These are phyloP conservation scores for Trapa incisa DNA, from an alignment of 345 rosid genomes.

Conservation along the genomic window DNA sequence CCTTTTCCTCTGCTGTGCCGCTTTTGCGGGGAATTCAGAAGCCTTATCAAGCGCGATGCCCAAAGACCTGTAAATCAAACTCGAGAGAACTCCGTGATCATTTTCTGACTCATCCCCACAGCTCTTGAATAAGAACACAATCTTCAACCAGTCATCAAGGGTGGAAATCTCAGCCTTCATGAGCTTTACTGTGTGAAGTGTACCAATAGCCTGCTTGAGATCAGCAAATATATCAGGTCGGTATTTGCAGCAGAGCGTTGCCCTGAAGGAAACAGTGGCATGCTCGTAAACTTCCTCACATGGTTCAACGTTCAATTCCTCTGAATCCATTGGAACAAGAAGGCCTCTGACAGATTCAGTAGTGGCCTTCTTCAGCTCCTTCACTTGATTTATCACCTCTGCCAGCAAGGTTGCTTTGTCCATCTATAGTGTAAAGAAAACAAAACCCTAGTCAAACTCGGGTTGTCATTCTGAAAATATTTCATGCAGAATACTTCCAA, in stretches of 20 bases:
- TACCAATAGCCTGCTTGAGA: conserved; percentile 32
- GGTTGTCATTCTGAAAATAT: not conserved
- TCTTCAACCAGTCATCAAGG: conserved; percentile 36
- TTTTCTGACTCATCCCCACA: conserved; percentile 12
- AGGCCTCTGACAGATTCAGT: conserved; percentile 30
- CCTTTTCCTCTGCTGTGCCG: conserved; percentile 28
- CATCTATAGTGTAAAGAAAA: conserved; percentile 21
- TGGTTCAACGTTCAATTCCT: conserved; percentile 41
- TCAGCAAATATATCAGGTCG: conserved; percentile 40
- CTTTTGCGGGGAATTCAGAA: conserved; percentile 28
- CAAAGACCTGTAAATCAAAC: conserved; percentile 29
- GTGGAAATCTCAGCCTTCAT: conserved; percentile 41
- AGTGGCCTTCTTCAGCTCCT: conserved; percentile 37
- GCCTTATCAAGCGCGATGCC: conserved; percentile 30
- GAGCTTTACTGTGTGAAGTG: conserved; percentile 29
- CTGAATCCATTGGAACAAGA: conserved; percentile 40
- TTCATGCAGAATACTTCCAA: not conserved
- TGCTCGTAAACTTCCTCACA: conserved; percentile 9
- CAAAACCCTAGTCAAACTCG: not conserved
- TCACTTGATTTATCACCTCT: conserved; percentile 39
- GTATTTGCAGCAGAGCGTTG: conserved; percentile 43
- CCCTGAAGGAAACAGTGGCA: conserved; percentile 23
- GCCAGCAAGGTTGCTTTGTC: conserved; percentile 71
- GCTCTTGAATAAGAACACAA: conserved; percentile 26
- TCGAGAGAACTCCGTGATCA: conserved; percentile 11